Percentiles rank a stretch among this genome's conserved stretches.
Conservation (phyloP, 441 rosid genomes). For the Populus hybrid region DNA sequence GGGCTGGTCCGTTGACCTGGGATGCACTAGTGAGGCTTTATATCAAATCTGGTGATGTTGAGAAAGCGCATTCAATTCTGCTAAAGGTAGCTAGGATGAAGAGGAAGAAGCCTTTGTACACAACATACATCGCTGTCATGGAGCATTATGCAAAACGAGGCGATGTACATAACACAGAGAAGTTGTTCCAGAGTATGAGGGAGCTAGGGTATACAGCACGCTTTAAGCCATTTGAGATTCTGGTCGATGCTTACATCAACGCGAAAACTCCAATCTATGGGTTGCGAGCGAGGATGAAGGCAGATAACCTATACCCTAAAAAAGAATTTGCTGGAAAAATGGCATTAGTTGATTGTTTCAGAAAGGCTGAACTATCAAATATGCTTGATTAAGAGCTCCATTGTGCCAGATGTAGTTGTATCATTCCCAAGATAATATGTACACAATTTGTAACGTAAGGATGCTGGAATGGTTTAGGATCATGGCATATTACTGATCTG, state of each 20-base stretch:
- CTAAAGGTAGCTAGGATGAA: background rate
- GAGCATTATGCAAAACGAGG: constrained; percentile 21
- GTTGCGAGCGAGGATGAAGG: constrained; percentile 11
- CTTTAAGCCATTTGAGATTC: constrained; percentile 8
- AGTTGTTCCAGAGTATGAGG: constrained; percentile 18
- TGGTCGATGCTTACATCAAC: constrained; percentile 25
- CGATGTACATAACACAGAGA: constrained; percentile 26
- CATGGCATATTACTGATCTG: background rate
- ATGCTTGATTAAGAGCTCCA: background rate
- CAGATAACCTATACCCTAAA: constrained; percentile 14
- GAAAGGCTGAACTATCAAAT: background rate
- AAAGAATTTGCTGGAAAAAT: background rate
- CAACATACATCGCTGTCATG: constrained; percentile 22
- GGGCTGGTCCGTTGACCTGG: background rate
- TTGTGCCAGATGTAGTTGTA: background rate
- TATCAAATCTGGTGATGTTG: constrained; percentile 27
- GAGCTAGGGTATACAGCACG: constrained; percentile 8
- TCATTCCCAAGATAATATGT: background rate
- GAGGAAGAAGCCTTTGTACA: constrained; percentile 12
- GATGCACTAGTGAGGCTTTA: constrained; percentile 26
- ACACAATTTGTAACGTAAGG: background rate
- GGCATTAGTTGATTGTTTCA: constrained; percentile 3
- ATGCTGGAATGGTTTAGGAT: background rate
- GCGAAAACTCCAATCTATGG: constrained; percentile 22
- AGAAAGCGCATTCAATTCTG: constrained; percentile 17